Conservation (phyloP, 441 rosid genomes). For the Iberis amara region DNA sequence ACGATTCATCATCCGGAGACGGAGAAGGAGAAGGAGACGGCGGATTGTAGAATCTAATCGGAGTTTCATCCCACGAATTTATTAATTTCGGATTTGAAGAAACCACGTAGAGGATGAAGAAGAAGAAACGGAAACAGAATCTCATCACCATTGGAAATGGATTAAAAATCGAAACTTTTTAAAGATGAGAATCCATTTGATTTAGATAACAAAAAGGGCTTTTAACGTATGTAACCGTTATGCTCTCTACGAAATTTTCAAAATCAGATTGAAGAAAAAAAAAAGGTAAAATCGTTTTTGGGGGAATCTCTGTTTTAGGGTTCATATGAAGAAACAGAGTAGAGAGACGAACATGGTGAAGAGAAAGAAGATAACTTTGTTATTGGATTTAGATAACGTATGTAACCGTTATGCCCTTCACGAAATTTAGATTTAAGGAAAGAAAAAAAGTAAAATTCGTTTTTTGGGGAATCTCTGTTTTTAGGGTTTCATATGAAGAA, state of each 20-base stretch:
- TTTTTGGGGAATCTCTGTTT: not conserved
- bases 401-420: conserved; percentile 24
- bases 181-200: conserved; percentile 28
- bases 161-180: conserved; percentile 32
- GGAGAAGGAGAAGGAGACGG: conserved; percentile 48
- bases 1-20: conserved; percentile 67
- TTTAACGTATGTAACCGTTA: conserved; percentile 19
- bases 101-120: conserved; percentile 26
- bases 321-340: conserved; percentile 2
- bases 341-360: conserved; percentile 2
- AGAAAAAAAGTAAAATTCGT: not conserved
- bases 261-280: not conserved
- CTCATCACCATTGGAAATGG: conserved; percentile 48
- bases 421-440: not conserved
- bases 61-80: conserved; percentile 38
- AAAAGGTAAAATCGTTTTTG: not conserved
- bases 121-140: conserved; percentile 28
- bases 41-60: conserved; percentile 48
- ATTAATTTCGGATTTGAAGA: conserved; percentile 23
- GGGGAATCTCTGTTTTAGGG: too few relatives aligned
- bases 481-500: not conserved
- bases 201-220: conserved; percentile 1
- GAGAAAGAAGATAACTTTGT: conserved; percentile 19
- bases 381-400: conserved; percentile 13
- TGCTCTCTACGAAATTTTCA: conserved; percentile 8